phyloP scores from a whole-genome alignment of 202 grass and related monocot species.

The Miscanthus sacchariflorus region DNA sequence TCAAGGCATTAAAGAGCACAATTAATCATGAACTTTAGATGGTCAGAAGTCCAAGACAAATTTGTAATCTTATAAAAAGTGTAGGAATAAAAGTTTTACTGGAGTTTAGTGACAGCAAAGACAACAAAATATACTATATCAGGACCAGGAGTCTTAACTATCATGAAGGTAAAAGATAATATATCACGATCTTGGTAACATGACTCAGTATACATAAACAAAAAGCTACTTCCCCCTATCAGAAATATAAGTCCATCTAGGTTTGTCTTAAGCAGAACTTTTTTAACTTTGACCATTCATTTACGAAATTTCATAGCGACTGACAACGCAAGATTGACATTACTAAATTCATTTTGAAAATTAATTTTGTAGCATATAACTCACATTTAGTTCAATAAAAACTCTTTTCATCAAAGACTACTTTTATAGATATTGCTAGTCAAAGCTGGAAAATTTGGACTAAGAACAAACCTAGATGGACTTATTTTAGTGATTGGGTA shows the following conservation, averaged over 20 bases:
- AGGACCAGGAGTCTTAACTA: neutral
- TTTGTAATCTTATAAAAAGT: slow-evolving; percentile 14
- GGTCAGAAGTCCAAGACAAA: slow-evolving; percentile 18
- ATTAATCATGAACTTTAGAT: slow-evolving; percentile 44
- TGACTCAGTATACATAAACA: neutral
- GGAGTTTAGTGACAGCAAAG: slow-evolving; percentile 10
- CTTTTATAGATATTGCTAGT: neutral
- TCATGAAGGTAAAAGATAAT: neutral
- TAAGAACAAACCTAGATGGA: neutral
- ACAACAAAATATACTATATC: neutral
- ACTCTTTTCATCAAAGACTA: neutral
- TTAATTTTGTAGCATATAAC: neutral
- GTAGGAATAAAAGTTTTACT: slow-evolving; percentile 1
- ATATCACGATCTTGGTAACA: neutral
- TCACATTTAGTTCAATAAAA: neutral
- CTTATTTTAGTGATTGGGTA: neutral
- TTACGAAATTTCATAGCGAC: neutral
- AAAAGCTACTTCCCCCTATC: neutral
- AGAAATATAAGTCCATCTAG: neutral
- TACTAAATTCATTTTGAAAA: neutral
- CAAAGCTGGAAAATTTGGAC: neutral
- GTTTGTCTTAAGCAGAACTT: neutral
- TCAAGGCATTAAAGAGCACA: slow-evolving; percentile 24
- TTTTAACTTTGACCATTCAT: neutral
- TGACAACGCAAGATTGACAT: neutral